Evolutionary conservation across 768 basidiomycete genomes (phyloP), one percentile per base, ranked within the genome.

Genomic region (Xanthoconium stramineum): DNA sequence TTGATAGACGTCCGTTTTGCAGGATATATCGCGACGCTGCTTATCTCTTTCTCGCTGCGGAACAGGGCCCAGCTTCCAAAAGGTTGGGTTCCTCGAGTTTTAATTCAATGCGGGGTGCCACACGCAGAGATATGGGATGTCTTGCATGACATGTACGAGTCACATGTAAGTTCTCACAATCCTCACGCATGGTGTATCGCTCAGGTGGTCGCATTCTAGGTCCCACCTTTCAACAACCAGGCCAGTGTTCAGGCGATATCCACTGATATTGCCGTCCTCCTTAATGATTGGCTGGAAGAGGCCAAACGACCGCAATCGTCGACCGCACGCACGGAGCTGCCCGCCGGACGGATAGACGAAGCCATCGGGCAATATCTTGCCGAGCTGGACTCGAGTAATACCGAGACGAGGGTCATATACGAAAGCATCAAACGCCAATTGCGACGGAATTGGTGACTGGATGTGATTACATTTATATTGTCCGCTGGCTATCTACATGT

Each of bases 101-200:
- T 98, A 55, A 77, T 85, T 19, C 87, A 94, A 69, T 95, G 88
- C 52, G 85, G 88, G 3, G 86, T 95, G 24, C 87, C 91, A 10
- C 87, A 83, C 62, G 77, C 81, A 36, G 90, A 94, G 55, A 80
- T 95, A 51, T 96, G 93, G 83, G 88, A 91, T 61, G 82, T 88
- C 20, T 79, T 92, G 60, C 87, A 91, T 61, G 88, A 88, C 67
- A 88, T 93, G 81, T 90, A 91, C 59, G 89, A 93, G 68, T 90
- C 89, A 28, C 89, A 93, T 75, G 94, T 94, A 71, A 64, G 78
- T 70, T 28, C 50, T 19, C 40, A 13, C 32, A 38, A 29, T 32
- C 56, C 55, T 50, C 51, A 54, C 13, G 40, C 45, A 29, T 45
- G 12, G 3, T 19, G 38, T 50, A 45, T 30, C 37, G 14, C 53